Evolutionary conservation across 805 yeast genomes (phyloP).

Genomic region (Henningerozyma blattae): DNA sequence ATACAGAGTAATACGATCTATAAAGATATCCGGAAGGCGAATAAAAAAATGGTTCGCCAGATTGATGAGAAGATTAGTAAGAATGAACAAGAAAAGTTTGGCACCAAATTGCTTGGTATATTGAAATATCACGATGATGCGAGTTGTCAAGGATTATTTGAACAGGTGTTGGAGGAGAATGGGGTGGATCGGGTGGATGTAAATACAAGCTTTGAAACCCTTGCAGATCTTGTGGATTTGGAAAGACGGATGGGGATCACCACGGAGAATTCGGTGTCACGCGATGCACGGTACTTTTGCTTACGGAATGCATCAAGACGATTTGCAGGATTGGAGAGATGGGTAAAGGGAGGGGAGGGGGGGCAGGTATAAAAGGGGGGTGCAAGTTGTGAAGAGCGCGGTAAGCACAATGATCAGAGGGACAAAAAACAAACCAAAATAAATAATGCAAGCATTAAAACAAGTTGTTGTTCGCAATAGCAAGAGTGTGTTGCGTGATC

Average conservation of each 20-base stretch:
- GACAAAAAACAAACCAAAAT: slow-evolving; percentile 11
- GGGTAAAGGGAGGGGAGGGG: slow-evolving; percentile 1
- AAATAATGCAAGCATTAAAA: slow-evolving; percentile 7
- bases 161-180: no score
- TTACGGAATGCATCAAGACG: no score
- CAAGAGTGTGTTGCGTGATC: slow-evolving; percentile 8
- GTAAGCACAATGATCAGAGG: slow-evolving; percentile 3
- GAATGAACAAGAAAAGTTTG: slow-evolving; percentile 15
- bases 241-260: no score
- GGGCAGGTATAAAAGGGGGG: slow-evolving; percentile 6
- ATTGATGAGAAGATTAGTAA: slow-evolving; percentile 13
- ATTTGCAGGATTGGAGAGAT: slow-evolving; percentile 1
- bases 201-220: no score
- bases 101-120: slow-evolving; percentile 16
- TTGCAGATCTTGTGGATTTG: no score
- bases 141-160: no score
- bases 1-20: no score
- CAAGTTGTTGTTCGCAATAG: not conserved
- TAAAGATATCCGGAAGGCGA: slow-evolving; percentile 15
- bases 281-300: no score
- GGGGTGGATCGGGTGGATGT: no score
- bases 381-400: slow-evolving; percentile 6
- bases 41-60: slow-evolving; percentile 15
- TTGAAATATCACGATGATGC: no score
- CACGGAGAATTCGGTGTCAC: no score